phyloP scores from a whole-genome alignment of 1,139 yeast species.

The Saccharomycopsis phalli region DNA sequence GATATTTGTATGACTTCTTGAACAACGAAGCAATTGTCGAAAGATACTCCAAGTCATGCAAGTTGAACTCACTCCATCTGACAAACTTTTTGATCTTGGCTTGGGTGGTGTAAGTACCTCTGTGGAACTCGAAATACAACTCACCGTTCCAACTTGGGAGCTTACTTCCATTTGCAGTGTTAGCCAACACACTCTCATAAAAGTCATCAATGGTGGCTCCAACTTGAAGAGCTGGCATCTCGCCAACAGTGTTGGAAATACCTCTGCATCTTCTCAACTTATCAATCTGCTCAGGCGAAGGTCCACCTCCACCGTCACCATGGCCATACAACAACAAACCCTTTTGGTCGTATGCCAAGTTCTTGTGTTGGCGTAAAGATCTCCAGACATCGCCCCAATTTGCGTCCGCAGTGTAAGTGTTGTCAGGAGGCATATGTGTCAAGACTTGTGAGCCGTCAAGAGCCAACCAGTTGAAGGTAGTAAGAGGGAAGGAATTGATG shows the following conservation, averaged over 20 bases:
- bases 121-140: slow-evolving; percentile 86
- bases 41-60: slow-evolving; percentile 79
- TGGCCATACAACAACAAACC: slow-evolving; percentile 80
- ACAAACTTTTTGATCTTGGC: slow-evolving; percentile 75
- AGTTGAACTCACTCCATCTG: slow-evolving; percentile 65
- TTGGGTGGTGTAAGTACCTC: slow-evolving; percentile 95
- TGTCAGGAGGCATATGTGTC: slow-evolving; percentile 96
- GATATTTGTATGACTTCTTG: slow-evolving; percentile 50
- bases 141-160: slow-evolving; percentile 92
- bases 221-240: slow-evolving; percentile 67
- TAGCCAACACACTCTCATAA: slow-evolving; percentile 54
- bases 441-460: slow-evolving; percentile 87
- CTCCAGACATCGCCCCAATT: slow-evolving; percentile 87
- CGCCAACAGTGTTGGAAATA: slow-evolving; percentile 70
- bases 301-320: slow-evolving; percentile 99
- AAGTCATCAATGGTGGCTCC: slow-evolving; percentile 74
- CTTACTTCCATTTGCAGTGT: slow-evolving; percentile 54
- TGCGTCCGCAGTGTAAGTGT: slow-evolving; percentile 90
- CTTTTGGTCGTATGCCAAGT: slow-evolving; percentile 67
- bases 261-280: slow-evolving; percentile 89
- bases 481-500: slow-evolving; percentile 79
- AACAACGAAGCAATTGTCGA: slow-evolving; percentile 67
- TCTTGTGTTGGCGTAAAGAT: slow-evolving; percentile 73
- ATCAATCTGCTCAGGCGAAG: slow-evolving; percentile 87
- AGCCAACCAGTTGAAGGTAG: slow-evolving; percentile 93